A percentile compares a stretch with the other conserved stretches of the same genome.
phyloP scores from a whole-genome alignment of 768 basidiomycete genomes.

The Mycena belliarum region DNA sequence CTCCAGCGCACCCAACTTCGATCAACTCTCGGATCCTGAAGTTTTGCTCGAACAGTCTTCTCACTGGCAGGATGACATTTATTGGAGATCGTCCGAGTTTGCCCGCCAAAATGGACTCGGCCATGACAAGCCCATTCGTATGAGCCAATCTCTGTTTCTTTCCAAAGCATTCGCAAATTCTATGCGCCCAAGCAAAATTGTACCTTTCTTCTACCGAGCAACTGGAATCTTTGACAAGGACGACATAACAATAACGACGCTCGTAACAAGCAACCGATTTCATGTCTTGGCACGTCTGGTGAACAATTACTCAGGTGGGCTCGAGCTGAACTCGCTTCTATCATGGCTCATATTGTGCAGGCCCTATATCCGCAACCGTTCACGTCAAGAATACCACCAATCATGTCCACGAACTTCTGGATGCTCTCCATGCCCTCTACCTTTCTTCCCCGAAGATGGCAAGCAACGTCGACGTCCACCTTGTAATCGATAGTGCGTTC shows the following conservation, averaged over 20 bases:
- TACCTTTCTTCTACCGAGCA: slow-evolving; percentile 82
- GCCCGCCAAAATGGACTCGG: slow-evolving; percentile 37
- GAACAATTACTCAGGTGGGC: slow-evolving; percentile 72
- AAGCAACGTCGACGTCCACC: slow-evolving; percentile 78
- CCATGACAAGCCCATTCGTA: slow-evolving; percentile 31
- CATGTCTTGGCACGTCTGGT: slow-evolving; percentile 71
- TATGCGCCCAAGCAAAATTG: slow-evolving; percentile 72
- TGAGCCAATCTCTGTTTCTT: slow-evolving; percentile 55
- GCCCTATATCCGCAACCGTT: slow-evolving; percentile 83
- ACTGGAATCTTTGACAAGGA: slow-evolving; percentile 52
- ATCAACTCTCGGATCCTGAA: slow-evolving; percentile 13
- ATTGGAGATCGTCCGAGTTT: slow-evolving; percentile 37
- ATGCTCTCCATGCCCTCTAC: slow-evolving; percentile 67
- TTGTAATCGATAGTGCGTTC: slow-evolving; percentile 60
- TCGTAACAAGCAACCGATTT: slow-evolving; percentile 80
- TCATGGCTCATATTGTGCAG: slow-evolving; percentile 33
- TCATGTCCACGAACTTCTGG: slow-evolving; percentile 51
- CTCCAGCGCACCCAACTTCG: neutral
- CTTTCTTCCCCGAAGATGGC: slow-evolving; percentile 65
- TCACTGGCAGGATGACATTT: slow-evolving; percentile 26
- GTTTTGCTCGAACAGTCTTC: slow-evolving; percentile 1
- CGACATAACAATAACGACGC: slow-evolving; percentile 84
- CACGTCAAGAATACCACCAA: slow-evolving; percentile 62
- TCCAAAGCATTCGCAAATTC: slow-evolving; percentile 71
- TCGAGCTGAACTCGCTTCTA: slow-evolving; percentile 28